These are phyloP conservation scores for Pogostemon cablin DNA, from an alignment of 257 asterid species.

Conservation along the genomic window DNA sequence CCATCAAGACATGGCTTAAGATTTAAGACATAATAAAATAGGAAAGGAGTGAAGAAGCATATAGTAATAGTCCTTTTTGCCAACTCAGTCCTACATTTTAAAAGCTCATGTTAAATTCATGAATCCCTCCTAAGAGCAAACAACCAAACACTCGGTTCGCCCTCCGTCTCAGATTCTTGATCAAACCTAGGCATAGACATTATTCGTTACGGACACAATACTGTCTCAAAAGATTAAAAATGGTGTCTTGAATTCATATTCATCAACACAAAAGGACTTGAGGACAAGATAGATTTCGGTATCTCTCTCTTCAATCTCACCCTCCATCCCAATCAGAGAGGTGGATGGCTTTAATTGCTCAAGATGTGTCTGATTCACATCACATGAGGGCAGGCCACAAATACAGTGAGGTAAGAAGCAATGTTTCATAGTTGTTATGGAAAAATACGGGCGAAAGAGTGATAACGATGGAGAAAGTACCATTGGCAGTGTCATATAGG, in stretches of 20 bases:
- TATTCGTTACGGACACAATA: slow-evolving; percentile 26
- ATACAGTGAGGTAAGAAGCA: slow-evolving; percentile 41
- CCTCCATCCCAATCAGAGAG: slow-evolving; percentile 52
- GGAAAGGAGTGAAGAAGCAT: slow-evolving; percentile 24
- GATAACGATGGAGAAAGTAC: slow-evolving; percentile 40
- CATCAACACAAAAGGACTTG: slow-evolving; percentile 30
- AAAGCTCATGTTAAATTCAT: slow-evolving; percentile 40
- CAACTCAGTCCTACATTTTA: slow-evolving; percentile 62
- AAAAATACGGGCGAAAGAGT: slow-evolving; percentile 42
- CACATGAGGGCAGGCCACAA: slow-evolving; percentile 48
- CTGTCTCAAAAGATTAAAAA: slow-evolving; percentile 21
- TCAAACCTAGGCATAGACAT: slow-evolving; percentile 36
- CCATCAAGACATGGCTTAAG: slow-evolving; percentile 48
- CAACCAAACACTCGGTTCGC: slow-evolving; percentile 52
- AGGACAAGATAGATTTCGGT: slow-evolving; percentile 28
- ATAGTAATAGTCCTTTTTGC: slow-evolving; percentile 39
- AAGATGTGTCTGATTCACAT: slow-evolving; percentile 41
- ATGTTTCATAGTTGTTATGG: slow-evolving; percentile 47
- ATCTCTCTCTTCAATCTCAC: slow-evolving; percentile 42
- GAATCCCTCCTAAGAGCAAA: slow-evolving; percentile 45
- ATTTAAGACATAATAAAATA: slow-evolving; percentile 28
- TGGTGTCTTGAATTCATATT: slow-evolving; percentile 30
- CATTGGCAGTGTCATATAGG: slow-evolving; percentile 50
- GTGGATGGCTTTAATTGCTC: slow-evolving; percentile 41
- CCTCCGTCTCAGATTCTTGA: slow-evolving; percentile 48